Conservation (phyloP, 805 yeast genomes). For the Hanseniaspora pseudoguilliermondii region DNA sequence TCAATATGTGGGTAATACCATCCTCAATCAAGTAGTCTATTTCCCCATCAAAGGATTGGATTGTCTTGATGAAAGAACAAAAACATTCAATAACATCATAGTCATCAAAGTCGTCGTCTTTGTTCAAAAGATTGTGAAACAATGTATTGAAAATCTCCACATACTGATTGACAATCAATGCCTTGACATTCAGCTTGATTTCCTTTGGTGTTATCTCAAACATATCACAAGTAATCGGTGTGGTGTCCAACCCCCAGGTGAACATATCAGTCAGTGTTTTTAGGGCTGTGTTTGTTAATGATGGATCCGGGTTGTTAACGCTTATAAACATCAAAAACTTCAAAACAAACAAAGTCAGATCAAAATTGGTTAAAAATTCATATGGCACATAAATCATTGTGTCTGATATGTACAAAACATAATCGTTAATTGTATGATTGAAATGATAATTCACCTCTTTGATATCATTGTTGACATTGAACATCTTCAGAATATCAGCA, state of each 20-base stretch:
- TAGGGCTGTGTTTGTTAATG: conserved; percentile 20
- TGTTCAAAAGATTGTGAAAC: conserved; percentile 55
- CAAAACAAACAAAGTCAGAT: conserved; percentile 39
- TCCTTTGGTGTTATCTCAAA: conserved; percentile 41
- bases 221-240: conserved; percentile 60
- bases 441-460: conserved; percentile 11
- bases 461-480: not conserved
- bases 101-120: conserved; percentile 54
- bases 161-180: conserved; percentile 43
- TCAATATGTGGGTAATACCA: conserved; percentile 1
- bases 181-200: conserved; percentile 38
- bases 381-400: conserved; percentile 55
- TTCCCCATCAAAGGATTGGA: conserved; percentile 24
- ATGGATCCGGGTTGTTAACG: conserved; percentile 45
- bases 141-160: conserved; percentile 38
- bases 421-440: conserved; percentile 68
- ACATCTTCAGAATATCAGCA: not conserved
- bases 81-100: conserved; percentile 22
- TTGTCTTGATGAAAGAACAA: conserved; percentile 46
- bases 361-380: conserved; percentile 26
- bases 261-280: conserved; percentile 71
- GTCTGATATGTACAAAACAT: conserved; percentile 67
- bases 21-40: conserved; percentile 25
- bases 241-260: conserved; percentile 70
- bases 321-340: conserved; percentile 39